Base-by-base conservation (phyloP, 306 rosid species). In the Begonia fuchsioides region DNA sequence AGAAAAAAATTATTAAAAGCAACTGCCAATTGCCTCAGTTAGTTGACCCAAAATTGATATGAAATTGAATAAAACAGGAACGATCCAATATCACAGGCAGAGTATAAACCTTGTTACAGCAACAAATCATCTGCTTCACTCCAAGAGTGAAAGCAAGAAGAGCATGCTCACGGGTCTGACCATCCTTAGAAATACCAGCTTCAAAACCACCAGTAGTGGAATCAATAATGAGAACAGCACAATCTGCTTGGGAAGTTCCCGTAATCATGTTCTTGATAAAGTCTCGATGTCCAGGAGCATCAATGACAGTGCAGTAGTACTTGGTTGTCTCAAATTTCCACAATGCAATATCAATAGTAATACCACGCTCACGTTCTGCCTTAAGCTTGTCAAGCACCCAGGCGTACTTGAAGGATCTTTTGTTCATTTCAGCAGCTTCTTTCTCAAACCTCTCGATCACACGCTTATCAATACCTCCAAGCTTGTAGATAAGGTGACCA, bases 201-300 rank as follows among this genome's bases (percentile, higher is more conserved):
- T 61, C 58, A 6, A 61, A 61, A 45, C 66, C 58, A 52, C 58
- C 58, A 38, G 58, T 51, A 15, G 66, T 61, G 53, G 66, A 52
- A 32, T 61, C 66, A 52, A 61, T 52, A 38, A 61, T 61, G 39
- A 52, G 66, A 11, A 61, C 58, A 2, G 58, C 66, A 52, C 70
- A 44, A 53, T 75, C 77, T 46, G 77, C 81, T 55, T 75, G 81
- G 5, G 74, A 67, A 2, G 81, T 71, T 39, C 78, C 82, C 0
- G 77, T 71, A 15, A 71, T 71, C 78, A 76, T 76, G 70, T 76
- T 71, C 72, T 71, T 75, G 56, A 75, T 75, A 18, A 57, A 57
- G 47, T 57, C 66, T 19, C 57, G 44, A 61, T 51, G 66, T 9
- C 58, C 58, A 16, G 82, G 78, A 2, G 78, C 82, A 68, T 76